Evolutionary conservation across 768 basidiomycete species (phyloP), one percentile per base, ranked within the genome.

Genomic region (Pleurotus salmoneostramineus): DNA sequence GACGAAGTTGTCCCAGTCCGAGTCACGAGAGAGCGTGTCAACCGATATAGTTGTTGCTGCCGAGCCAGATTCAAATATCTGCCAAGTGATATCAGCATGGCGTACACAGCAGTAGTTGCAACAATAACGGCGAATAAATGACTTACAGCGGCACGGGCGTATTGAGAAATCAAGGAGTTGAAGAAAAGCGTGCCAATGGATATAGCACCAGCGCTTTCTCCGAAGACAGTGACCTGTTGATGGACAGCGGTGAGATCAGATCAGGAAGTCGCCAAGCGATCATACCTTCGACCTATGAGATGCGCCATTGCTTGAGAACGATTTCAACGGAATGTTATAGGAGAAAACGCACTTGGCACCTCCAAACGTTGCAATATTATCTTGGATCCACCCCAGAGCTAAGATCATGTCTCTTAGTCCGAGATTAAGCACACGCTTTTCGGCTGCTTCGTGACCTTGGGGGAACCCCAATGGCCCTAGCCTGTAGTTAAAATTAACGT

Each of bases 311-410:
- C 10, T 11, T 14, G 15, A 14, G 44, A 45, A 11, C 17, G 11
- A 27, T 45, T 6, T 6, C 21, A 27, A 6, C 44, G 17, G 21
- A 27, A 27, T 27, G 21, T 45, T 40, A n/a, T 40, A n/a, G 44
- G 17, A 6, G 15, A 32, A 42, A n/a, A 7, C 27, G 3, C 52
- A 55, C 52, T 72, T 74, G 60, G 80, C 82, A 14, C 85, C 86
- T 8, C 88, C 87, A 60, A 88, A 89, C 0, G 67, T 66, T 12
- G 62, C 72, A 47, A 88, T 85, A 61, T 89, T 81, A 21, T 74
- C 67, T 62, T 87, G 82, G 0, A 88, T 77, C 87, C 81, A 84
- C 60, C 73, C 61, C 7, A 82, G 64, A 1, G 79, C 81, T 33
- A 71, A 59, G 12, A 74, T 62, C 61, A 79, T 74, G 60, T 84